Percentiles rank a stretch among this genome's conserved stretches.
Conservation (phyloP, 1,139 yeast species). For the Zygosaccharomyces pseudobailii region DNA sequence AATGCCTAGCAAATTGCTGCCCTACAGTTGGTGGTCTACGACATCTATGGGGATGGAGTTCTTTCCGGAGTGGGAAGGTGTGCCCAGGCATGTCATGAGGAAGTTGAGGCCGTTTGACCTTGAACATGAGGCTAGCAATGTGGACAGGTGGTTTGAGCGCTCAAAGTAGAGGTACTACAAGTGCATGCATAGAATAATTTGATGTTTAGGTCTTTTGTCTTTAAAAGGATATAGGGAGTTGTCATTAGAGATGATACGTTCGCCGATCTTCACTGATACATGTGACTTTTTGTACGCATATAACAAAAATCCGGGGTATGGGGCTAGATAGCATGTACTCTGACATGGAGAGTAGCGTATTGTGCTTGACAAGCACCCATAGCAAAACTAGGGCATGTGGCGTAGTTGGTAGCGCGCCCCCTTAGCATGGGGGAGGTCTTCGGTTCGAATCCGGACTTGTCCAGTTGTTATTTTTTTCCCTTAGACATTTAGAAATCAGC, state of each 20-base stretch:
- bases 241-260: too few species aligned
- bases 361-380: too few species aligned
- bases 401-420: conserved; percentile 11
- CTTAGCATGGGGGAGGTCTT: conserved; percentile 8
- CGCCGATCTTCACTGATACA: too few species aligned
- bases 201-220: not conserved
- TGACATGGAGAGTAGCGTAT: too few species aligned
- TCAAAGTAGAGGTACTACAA: not conserved
- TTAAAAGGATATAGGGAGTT: not conserved
- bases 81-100: conserved; percentile 25
- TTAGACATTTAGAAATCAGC: not conserved
- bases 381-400: conserved; percentile 4
- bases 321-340: too few species aligned
- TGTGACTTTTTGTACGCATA: too few species aligned
- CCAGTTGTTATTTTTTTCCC: not conserved
- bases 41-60: conserved; percentile 31
- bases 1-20: conserved; percentile 22
- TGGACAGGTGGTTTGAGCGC: not conserved
- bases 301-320: too few species aligned
- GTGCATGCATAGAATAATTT: not conserved
- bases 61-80: conserved; percentile 31
- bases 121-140: not conserved
- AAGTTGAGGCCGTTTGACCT: conserved; percentile 27
- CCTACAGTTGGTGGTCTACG: conserved; percentile 27
- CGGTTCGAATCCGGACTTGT: conserved; percentile 10